Base-by-base conservation (phyloP, 1,284 basidiomycete genomes). In the Exsudoporus floridanus region DNA sequence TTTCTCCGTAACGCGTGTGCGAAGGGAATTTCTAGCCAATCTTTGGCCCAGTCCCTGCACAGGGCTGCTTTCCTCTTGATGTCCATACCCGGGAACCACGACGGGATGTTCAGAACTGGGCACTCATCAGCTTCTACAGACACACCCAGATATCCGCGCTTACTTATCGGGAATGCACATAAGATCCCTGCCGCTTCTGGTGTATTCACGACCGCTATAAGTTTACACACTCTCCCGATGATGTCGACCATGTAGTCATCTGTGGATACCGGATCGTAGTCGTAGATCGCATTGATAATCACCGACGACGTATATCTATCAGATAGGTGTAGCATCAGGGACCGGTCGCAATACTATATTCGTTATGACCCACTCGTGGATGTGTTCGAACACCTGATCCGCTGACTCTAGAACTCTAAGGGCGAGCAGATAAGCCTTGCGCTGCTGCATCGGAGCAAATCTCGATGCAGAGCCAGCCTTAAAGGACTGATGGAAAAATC, bases 401-500 rank as follows among this genome's bases (percentile, higher is more conserved):
- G 71, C 71, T 8, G 60, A 57, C 1, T 44, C 28, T 6, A 74
- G 53, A 34, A 77, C 49, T n/a, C 56, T 61, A 5, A 59, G 53
- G 2, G 76, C 58, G 13, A 75, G 56, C 7, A 66, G 55, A 30
- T 66, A 54, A 0, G 65, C 61, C 50, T 69, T 73, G n/a, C 56
- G 55, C 23, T 63, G 61, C 43, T 72, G 67, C 23, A 68, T 62
- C 4, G 69, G 60, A 10, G 54, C 48, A 37, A 70, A 72, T 38
- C 55, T 56, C 2, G 56, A 50, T 31, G 57, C 46, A 0, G 60
- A 60, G 6, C 60, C 55, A 6, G 61, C 55, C 34, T 63, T 61
- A 47, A 71, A 71, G 28, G 57, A 55, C 39, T 70, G 64, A 38
- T 76, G 71, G 33, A 73, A 70, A 16, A 74, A 57, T 41, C 63